Evolutionary conservation across 176 grass and related monocot species (phyloP).

Genomic region (Pontederia crassipes): DNA sequence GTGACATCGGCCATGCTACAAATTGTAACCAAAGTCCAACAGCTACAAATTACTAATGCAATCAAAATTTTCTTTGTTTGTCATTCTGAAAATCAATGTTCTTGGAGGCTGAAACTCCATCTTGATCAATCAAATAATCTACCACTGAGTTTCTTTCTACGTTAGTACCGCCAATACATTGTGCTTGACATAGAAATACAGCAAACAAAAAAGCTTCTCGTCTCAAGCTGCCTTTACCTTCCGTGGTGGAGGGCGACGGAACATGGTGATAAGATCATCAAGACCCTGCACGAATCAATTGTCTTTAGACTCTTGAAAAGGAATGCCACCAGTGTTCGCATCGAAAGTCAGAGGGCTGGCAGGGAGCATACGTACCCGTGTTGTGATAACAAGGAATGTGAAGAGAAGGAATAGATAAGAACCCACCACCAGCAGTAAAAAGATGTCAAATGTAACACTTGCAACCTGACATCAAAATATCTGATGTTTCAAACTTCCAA

Average conservation of each 20-base stretch:
- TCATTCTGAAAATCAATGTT: too few relatives aligned
- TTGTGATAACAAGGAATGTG: slow-evolving; percentile 89
- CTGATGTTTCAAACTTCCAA: too few relatives aligned
- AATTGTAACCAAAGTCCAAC: too few relatives aligned
- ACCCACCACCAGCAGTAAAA: slow-evolving; percentile 70
- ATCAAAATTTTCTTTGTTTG: too few relatives aligned
- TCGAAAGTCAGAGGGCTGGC: not conserved
- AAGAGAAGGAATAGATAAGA: slow-evolving; percentile 91
- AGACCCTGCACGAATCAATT: slow-evolving; percentile 48
- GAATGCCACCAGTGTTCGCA: not conserved
- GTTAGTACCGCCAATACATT: too few relatives aligned
- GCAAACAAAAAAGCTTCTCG: too few relatives aligned
- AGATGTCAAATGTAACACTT: slow-evolving; percentile 83
- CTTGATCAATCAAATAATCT: too few relatives aligned
- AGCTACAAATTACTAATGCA: too few relatives aligned
- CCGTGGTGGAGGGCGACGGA: slow-evolving; percentile 68
- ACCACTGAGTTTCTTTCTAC: too few relatives aligned
- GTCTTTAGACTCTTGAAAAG: not conserved
- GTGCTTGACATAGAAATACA: too few relatives aligned
- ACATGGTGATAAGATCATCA: slow-evolving; percentile 97
- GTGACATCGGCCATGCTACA: too few relatives aligned
- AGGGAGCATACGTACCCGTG: slow-evolving; percentile 46
- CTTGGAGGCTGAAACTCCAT: too few relatives aligned
- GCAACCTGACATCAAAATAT: slow-evolving; percentile 50
- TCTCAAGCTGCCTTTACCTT: slow-evolving; percentile 64